Evolutionary conservation across 345 rosid genomes (phyloP), one percentile per base, ranked within the genome.

Genomic region (Physaria fendleri): DNA sequence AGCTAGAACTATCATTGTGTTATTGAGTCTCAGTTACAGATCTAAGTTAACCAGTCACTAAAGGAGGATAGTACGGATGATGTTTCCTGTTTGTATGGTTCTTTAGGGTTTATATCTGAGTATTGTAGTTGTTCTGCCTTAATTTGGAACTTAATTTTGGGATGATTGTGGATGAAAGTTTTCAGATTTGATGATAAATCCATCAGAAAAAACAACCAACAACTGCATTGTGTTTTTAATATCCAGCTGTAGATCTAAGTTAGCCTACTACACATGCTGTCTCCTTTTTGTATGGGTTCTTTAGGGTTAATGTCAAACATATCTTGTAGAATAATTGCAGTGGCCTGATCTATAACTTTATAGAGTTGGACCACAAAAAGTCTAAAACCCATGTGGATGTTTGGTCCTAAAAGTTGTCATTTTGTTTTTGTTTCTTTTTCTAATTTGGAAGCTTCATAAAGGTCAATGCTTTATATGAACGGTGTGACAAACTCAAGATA

Each of bases 301-400:
- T n/a, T 38, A 23, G 45, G 30, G 25, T 59, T 48, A 49, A 15
- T 41, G 53, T 59, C 65, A 44, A 44, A 18, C 54, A 44, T 55
- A 55, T 54, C 55, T 44, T 44, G 28, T 43, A 27, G 67, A 60
- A 68, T 53, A 27, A 46, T 60, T 53, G 63, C 13, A 47, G 33
- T 16, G 59, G 53, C 55, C 68, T 53, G 21, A 60, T 44, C 62
- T 60, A 27, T n/a, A 35, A 38, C 15, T 61, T 52, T n/a, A 25
- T 34, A 55, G 52, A 40, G 28, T 41, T 68, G 61, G 74, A 70
- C 64, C 64, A 62, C n/a, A n/a, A n/a, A n/a, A n/a, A n/a, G n/a
- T n/a, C 45, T 70, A 4, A n/a, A 44, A 40, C 69, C 64, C 74
- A 70, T 63, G 69, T 56, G 64, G 32, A 25, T 47, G 52, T 14